phyloP scores from a whole-genome alignment of 73 alveolate species.

The Tetrahymena elliotti region DNA sequence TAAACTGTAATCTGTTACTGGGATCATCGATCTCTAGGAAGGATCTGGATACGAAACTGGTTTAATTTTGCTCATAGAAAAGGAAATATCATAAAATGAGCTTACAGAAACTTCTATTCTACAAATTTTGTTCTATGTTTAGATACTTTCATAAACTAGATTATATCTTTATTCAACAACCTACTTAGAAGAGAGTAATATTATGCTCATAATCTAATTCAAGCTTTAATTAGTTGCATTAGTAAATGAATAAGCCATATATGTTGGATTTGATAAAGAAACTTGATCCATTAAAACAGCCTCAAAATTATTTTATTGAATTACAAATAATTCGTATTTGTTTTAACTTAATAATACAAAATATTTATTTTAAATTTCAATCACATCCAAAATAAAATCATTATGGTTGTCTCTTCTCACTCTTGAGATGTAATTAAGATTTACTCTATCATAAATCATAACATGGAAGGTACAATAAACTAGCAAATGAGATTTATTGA shows the following conservation, averaged over 20 bases:
- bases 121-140: not conserved
- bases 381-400: not conserved
- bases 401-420: not conserved
- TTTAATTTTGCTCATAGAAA: not conserved
- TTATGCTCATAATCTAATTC: not conserved
- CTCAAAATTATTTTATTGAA: not conserved
- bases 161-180: not conserved
- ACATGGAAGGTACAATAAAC: not conserved
- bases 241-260: not conserved
- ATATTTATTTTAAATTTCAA: not conserved
- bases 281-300: not conserved
- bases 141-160: not conserved
- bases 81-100: not conserved
- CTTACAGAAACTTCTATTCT: not conserved
- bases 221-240: not conserved
- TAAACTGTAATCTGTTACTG: not conserved
- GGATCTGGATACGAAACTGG: not conserved
- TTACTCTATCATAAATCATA: not conserved
- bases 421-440: not conserved
- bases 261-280: not conserved
- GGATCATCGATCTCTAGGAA: not conserved
- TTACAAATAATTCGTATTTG: not conserved
- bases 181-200: not conserved
- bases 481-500: not conserved
- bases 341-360: not conserved